Conservation (phyloP, 805 yeast genomes). For the Ascoidea tarda region DNA sequence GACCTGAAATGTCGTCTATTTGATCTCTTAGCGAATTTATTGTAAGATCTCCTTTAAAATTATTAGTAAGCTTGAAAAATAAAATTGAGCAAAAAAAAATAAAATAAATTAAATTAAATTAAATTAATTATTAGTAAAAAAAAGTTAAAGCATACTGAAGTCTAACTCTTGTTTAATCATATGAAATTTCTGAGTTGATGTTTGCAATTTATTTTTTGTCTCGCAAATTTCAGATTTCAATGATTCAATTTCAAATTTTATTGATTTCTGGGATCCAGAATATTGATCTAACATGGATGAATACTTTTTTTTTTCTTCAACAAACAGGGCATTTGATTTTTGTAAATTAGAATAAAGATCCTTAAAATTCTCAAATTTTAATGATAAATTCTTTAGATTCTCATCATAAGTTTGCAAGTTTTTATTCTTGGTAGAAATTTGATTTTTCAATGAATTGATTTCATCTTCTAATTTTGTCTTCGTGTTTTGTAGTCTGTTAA, state of each 20-base stretch:
- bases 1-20: slow-evolving; percentile 29
- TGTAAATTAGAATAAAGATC: no score
- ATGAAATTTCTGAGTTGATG: background rate
- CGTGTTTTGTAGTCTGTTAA: background rate
- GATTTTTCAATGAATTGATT: background rate
- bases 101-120: no score
- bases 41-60: background rate
- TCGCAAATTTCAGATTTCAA: background rate
- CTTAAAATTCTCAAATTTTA: no score
- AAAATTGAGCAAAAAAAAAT: background rate
- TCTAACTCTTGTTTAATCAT: background rate
- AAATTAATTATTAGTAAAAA: no score
- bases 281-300: background rate
- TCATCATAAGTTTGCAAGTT: background rate
- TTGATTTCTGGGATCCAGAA: background rate
- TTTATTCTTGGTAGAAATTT: background rate
- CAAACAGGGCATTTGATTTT: background rate
- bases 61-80: background rate
- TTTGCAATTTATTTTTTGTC: background rate
- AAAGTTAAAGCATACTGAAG: background rate
- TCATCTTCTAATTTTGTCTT: background rate
- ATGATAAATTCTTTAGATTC: background rate
- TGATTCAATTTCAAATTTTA: background rate
- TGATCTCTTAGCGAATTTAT: slow-evolving; percentile 16
- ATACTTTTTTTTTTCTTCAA: no score